These are phyloP conservation scores for Gryganskiella cystojenkinii DNA, from an alignment of 192 early-diverging fungal genomes.

Conservation along the genomic window DNA sequence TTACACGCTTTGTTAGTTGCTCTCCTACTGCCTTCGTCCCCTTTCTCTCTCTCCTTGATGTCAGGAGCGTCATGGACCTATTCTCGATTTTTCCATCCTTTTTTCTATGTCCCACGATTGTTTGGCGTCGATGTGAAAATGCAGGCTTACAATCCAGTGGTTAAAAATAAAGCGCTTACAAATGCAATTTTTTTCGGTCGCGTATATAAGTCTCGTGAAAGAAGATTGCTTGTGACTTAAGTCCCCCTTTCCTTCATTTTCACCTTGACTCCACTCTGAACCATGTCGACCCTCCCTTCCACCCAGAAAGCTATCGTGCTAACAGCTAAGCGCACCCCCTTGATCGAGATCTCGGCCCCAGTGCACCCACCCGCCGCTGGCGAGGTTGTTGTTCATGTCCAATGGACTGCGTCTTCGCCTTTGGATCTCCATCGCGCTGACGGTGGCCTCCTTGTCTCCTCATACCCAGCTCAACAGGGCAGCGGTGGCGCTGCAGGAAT, in stretches of 20 bases:
- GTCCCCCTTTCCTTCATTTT: background rate
- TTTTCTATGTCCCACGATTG: too few species aligned
- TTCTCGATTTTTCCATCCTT: too few species aligned
- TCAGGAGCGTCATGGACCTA: too few species aligned
- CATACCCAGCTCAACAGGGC: slow-evolving; percentile 13
- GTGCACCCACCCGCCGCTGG: slow-evolving; percentile 14
- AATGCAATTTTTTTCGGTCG: too few species aligned
- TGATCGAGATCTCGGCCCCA: slow-evolving; percentile 15
- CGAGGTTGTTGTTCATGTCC: slow-evolving; percentile 16
- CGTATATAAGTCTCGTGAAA: too few species aligned
- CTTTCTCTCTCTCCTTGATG: too few species aligned
- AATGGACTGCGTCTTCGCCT: slow-evolving; percentile 14
- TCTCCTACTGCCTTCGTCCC: too few species aligned
- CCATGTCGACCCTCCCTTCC: slow-evolving; percentile 16
- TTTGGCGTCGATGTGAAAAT: too few species aligned
- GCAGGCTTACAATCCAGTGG: too few species aligned
- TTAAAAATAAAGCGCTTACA: too few species aligned
- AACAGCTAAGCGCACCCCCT: slow-evolving; percentile 19
- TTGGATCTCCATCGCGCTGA: slow-evolving; percentile 22
- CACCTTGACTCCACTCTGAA: background rate
- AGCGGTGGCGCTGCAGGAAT: slow-evolving; percentile 17
- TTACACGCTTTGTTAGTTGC: too few species aligned
- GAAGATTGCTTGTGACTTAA: too few species aligned
- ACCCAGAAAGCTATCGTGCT: slow-evolving; percentile 18
- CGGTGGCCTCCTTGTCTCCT: slow-evolving; percentile 10